Conservation (phyloP, 1,284 basidiomycete species). For the Rhodotorula sp. region DNA sequence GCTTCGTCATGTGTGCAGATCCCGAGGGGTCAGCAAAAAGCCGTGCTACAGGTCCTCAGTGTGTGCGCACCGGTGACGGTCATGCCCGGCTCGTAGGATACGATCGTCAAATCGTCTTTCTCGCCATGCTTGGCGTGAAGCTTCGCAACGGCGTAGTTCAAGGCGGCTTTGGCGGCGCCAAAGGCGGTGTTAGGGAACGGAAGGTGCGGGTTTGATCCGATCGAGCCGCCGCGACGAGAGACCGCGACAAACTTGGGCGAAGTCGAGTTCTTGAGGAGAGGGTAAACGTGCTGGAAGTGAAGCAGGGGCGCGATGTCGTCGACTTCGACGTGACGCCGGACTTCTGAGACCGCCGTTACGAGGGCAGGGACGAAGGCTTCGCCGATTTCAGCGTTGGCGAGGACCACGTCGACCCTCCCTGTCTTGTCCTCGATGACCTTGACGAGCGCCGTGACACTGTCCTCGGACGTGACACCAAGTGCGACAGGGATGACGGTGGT, state of each 20-base stretch:
- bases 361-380: neutral
- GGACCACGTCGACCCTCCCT: slow-evolving; percentile 20
- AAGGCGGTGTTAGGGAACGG: too few species aligned
- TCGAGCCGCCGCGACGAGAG: neutral
- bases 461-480: slow-evolving; percentile 7
- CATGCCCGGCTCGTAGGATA: too few species aligned
- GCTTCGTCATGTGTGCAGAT: too few species aligned
- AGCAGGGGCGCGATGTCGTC: slow-evolving; percentile 17
- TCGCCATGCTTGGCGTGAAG: too few species aligned
- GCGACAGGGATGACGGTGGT: slow-evolving; percentile 15
- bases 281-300: slow-evolving; percentile 13
- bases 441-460: slow-evolving; percentile 5
- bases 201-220: too few species aligned
- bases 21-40: too few species aligned
- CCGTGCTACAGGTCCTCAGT: too few species aligned
- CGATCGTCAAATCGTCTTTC: too few species aligned
- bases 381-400: slow-evolving; percentile 23
- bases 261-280: slow-evolving; percentile 11
- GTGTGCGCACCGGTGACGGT: too few species aligned
- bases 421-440: slow-evolving; percentile 10
- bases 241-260: slow-evolving; percentile 14
- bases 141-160: too few species aligned
- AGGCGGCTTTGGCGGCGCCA: too few species aligned
- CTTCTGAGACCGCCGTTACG: neutral
- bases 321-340: slow-evolving; percentile 6